Percentiles rank a stretch among this genome's conserved stretches.
These are phyloP conservation scores for Leishmania arabica DNA, from an alignment of 208 protist species.

Conservation along the genomic window DNA sequence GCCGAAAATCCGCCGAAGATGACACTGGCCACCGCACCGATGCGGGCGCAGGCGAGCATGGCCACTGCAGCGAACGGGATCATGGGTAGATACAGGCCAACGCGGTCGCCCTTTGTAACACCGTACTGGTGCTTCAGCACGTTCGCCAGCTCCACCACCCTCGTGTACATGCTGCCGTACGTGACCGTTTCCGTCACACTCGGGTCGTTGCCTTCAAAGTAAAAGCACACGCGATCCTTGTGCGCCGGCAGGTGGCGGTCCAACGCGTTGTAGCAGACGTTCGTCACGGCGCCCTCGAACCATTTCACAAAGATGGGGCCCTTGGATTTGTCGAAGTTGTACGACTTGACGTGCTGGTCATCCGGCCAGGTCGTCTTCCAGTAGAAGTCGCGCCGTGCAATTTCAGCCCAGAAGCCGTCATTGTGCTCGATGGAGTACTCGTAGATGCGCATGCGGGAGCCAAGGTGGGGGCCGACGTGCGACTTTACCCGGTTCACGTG, in stretches of 20 bases:
- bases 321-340: constrained; percentile 81
- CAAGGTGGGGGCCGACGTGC: constrained; percentile 45
- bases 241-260: constrained; percentile 79
- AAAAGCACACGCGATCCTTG: constrained; percentile 81
- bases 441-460: constrained; percentile 69
- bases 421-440: constrained; percentile 62
- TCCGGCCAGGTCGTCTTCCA: constrained; percentile 70
- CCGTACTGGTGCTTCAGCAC: constrained; percentile 86
- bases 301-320: constrained; percentile 76
- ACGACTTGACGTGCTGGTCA: constrained; percentile 60
- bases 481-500: constrained; percentile 36
- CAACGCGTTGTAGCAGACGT: constrained; percentile 91
- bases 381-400: constrained; percentile 71
- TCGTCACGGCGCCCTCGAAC: constrained; percentile 84
- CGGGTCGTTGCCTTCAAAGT: constrained; percentile 89
- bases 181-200: constrained; percentile 58
- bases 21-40: constrained; percentile 92
- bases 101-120: constrained; percentile 92
- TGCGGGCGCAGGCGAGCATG: constrained; percentile 98
- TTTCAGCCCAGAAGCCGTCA: constrained; percentile 61
- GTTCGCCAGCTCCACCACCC: constrained; percentile 90
- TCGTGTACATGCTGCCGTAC: constrained; percentile 83
- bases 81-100: constrained; percentile 98
- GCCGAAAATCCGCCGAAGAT: constrained; percentile 88
- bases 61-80: constrained; percentile 87